Conservation (phyloP, 352 stramenopile species). For the Phytopythium aichiense region DNA sequence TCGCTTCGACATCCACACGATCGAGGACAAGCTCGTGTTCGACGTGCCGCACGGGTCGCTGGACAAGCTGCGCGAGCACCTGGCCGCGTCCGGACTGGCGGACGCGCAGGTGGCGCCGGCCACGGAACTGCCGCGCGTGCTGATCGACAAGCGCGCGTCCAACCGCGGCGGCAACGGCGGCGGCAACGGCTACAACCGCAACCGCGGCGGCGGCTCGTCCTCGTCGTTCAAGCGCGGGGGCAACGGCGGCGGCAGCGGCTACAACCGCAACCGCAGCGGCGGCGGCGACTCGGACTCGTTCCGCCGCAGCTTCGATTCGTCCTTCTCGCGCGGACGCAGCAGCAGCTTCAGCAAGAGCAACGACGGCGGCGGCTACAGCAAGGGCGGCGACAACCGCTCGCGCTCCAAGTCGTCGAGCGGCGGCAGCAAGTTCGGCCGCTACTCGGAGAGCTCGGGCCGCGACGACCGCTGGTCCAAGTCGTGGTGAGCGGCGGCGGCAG, state of each 20-base stretch:
- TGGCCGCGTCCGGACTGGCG: constrained; percentile 22
- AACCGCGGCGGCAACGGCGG: constrained; percentile 19
- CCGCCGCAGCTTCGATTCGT: constrained; percentile 35
- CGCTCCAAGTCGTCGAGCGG: constrained; percentile 2
- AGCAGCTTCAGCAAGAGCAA: constrained; percentile 19
- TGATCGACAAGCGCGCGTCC: constrained; percentile 29
- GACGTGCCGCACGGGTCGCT: constrained; percentile 53
- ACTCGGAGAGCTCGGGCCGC: constrained; percentile 2
- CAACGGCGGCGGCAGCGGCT: neutral
- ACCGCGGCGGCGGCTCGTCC: constrained; percentile 14
- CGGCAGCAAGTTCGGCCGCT: constrained; percentile 3
- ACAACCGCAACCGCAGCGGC: constrained; percentile 20
- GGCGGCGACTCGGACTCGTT: constrained; percentile 12
- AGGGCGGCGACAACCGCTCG: constrained; percentile 6
- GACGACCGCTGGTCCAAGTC: constrained; percentile 23
- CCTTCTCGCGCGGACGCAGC: constrained; percentile 42
- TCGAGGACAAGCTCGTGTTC: constrained; percentile 69
- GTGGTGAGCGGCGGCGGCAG: constrained; percentile 12
- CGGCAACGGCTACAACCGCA: constrained; percentile 23
- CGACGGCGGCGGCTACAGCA: constrained; percentile 19
- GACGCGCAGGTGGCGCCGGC: constrained; percentile 38
- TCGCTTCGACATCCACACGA: constrained; percentile 43
- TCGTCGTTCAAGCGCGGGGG: constrained; percentile 11
- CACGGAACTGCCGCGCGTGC: constrained; percentile 51
- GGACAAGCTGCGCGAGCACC: constrained; percentile 38